phyloP scores from a whole-genome alignment of 2,329 filamentous ascomycete species.

The Setomelanomma holmii region DNA sequence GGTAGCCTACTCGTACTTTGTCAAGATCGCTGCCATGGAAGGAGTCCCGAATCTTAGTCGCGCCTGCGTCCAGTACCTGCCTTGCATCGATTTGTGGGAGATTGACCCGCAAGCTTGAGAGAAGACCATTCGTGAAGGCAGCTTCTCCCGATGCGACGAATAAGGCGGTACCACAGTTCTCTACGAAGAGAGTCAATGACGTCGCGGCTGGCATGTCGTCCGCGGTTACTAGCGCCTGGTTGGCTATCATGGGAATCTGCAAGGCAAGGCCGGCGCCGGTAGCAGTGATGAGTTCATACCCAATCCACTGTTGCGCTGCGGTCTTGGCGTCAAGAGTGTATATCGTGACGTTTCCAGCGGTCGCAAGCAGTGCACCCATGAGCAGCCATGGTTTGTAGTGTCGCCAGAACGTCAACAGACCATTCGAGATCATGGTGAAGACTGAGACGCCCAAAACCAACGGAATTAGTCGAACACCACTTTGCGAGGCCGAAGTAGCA shows the following conservation, averaged over 20 bases:
- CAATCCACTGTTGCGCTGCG: conserved; percentile 53
- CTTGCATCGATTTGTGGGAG: conserved; percentile 46
- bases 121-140: conserved; percentile 52
- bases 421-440: conserved; percentile 37
- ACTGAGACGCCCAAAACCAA: conserved; percentile 35
- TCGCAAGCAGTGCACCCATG: conserved; percentile 31
- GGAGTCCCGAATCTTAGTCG: conserved; percentile 50
- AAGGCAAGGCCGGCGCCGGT: conserved; percentile 52
- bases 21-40: conserved; percentile 37
- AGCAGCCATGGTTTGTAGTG: conserved; percentile 55
- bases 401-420: conserved; percentile 33
- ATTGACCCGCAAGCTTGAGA: conserved; percentile 39
- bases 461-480: conserved; percentile 36
- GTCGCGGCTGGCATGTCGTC: conserved; percentile 50
- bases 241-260: conserved; percentile 52
- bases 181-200: conserved; percentile 52
- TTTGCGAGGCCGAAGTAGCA: conserved; percentile 31
- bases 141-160: conserved; percentile 53
- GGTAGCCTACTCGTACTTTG: conserved; percentile 27
- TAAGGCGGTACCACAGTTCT: conserved; percentile 53
- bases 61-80: conserved; percentile 51
- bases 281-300: conserved; percentile 57
- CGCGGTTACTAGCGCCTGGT: conserved; percentile 45
- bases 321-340: conserved; percentile 50
- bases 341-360: conserved; percentile 27